Evolutionary conservation across 306 rosid species (phyloP), one percentile per base, ranked within the genome.

Genomic region (Abrus precatorius): DNA sequence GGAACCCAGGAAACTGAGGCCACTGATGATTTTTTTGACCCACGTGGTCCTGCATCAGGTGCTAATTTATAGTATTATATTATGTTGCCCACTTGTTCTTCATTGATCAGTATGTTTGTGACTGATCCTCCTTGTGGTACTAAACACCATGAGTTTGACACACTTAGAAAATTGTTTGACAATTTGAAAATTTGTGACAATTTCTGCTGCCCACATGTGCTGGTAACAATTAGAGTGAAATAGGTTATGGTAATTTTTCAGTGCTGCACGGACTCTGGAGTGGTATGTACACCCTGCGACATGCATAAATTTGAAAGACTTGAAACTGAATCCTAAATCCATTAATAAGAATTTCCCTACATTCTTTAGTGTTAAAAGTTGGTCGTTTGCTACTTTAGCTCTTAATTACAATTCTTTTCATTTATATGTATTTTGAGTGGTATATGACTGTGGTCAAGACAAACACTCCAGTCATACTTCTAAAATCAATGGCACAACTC

Each of bases 11-110:
- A 81, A 57, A 69, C 71, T 49, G 88, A 81, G 83, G 80, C 85
- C 47, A 83, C 82, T 43, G 98, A 96, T 90, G 98, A 96, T 75
- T 96, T 93, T 81, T 96, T 96, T 86, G 99, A 96, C 67, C 98
- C 99, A 38, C 98, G 99, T 59, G 89, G 91, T 82, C 76, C 91
- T 66, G 13, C 83, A 85, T 54, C 89, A 80, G 99, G 98, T 90
- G 64, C 10, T 82, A 27, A 9, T 66, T 59, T 75, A 32, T 36
- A 74, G 40, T 72, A 52, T 63, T 79, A 48, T 82, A 28, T 52
- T 72, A 12, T 75, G 62, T 68, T 75, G 47, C 50, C 47, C 63
- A 54, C 53, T 36, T 6, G 54, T 33, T 79, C 45, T 61, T 72
- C 65, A 36, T 20, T 56, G 63, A 38, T 64, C 57, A 49, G 85